Evolutionary conservation across 352 stramenopile species (phyloP).

Genomic region (Globisporangium perplexum): DNA sequence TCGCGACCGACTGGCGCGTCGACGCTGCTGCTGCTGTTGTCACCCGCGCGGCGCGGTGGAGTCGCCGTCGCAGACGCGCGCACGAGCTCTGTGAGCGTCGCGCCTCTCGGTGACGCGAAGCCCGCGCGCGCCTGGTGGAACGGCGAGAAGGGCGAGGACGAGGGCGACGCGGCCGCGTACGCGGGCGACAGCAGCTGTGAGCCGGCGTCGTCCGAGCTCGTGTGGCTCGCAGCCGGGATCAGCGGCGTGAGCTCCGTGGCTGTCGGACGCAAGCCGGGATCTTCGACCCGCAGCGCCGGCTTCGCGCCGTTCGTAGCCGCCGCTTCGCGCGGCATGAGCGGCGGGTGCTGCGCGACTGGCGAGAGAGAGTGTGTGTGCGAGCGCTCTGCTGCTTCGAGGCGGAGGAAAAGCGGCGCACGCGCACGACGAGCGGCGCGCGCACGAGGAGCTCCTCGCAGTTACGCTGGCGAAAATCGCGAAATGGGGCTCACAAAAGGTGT

Average conservation of each 20-base stretch:
- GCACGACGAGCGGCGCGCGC: too few relatives aligned
- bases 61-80: not conserved
- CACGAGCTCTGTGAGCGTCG: slow-evolving; percentile 6
- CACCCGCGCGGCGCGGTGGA: not conserved
- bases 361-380: not conserved
- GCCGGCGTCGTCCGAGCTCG: slow-evolving; percentile 13
- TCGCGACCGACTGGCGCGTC: not conserved
- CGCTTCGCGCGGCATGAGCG: not conserved
- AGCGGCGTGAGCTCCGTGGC: slow-evolving; percentile 47
- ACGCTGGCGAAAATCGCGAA: not conserved
- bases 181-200: slow-evolving; percentile 29
- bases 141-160: slow-evolving; percentile 18
- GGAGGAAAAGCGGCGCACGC: too few relatives aligned
- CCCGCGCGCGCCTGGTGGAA: slow-evolving; percentile 17
- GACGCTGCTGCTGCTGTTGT: not conserved
- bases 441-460: too few relatives aligned
- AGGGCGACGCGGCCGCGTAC: slow-evolving; percentile 31
- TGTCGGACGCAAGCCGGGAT: not conserved
- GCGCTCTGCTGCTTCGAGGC: too few relatives aligned
- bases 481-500: too few relatives aligned
- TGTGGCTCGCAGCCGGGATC: slow-evolving; percentile 22
- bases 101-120: slow-evolving; percentile 5
- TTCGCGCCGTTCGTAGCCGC: not conserved
- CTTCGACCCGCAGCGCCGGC: not conserved
- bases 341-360: not conserved